Conservation (phyloP, 768 basidiomycete genomes). For the Termitomyces sp. region DNA sequence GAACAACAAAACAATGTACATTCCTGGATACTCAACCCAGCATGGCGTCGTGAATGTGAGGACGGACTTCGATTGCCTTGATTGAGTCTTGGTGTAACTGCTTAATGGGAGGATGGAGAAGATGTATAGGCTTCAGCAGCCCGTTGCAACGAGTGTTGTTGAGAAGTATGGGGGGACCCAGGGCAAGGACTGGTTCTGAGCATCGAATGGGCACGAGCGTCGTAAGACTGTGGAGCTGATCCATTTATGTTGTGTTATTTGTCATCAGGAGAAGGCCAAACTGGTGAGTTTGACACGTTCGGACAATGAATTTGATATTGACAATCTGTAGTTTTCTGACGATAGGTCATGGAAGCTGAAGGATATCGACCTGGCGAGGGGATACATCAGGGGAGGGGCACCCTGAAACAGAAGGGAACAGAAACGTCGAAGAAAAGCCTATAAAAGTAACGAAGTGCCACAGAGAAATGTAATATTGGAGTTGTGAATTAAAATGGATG, state of each 20-base stretch:
- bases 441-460: no score
- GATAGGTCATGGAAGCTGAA: neutral
- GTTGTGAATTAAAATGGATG: neutral
- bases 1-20: no score
- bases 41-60: no score
- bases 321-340: neutral
- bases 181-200: neutral
- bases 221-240: slow-evolving; percentile 2
- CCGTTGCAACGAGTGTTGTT: neutral
- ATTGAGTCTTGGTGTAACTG: no score
- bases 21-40: no score
- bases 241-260: neutral
- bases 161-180: neutral
- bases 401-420: neutral
- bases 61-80: no score
- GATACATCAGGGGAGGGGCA: neutral
- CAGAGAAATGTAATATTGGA: neutral
- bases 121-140: neutral
- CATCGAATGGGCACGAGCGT: neutral
- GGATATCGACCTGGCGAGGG: neutral
- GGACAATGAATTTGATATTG: neutral
- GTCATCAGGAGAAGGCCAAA: neutral
- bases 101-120: neutral
- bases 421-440: neutral
- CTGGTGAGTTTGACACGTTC: neutral